Evolutionary conservation across 768 basidiomycete species (phyloP).

Genomic region (Crassisporium funariophilum): DNA sequence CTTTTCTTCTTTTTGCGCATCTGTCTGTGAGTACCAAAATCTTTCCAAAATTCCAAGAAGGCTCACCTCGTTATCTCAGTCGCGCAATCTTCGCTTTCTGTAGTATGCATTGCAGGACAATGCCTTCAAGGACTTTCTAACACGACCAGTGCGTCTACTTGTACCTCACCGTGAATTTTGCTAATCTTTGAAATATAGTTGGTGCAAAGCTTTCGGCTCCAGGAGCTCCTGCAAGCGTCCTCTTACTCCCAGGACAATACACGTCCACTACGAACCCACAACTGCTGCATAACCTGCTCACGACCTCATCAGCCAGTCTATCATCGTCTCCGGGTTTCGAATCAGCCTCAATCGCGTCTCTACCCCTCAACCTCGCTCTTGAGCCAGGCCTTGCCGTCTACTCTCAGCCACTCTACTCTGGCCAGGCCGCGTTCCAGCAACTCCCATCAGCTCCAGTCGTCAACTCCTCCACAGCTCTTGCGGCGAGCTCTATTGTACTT

Average conservation of each 20-base stretch:
- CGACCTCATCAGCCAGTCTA: conserved; percentile 62
- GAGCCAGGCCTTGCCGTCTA: conserved; percentile 72
- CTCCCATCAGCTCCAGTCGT: conserved; percentile 52
- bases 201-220: conserved; percentile 66
- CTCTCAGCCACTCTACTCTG: conserved; percentile 62
- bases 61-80: conserved; percentile 30
- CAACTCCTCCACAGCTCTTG: conserved; percentile 52
- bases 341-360: conserved; percentile 50
- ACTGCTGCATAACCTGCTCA: conserved; percentile 67
- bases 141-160: conserved; percentile 51
- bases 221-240: conserved; percentile 52
- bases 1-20: conserved; percentile 31
- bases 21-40: conserved; percentile 37
- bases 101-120: conserved; percentile 88
- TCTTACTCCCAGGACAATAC: conserved; percentile 79
- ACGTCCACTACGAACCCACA: conserved; percentile 70
- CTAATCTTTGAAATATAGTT: conserved; percentile 43
- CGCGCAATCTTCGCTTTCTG: conserved; percentile 61
- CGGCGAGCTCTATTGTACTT: conserved; percentile 65
- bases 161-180: conserved; percentile 6
- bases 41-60: background rate
- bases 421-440: conserved; percentile 58
- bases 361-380: conserved; percentile 71
- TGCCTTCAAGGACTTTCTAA: conserved; percentile 82
- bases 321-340: conserved; percentile 68